Percentiles rank a stretch among this genome's conserved stretches.
Conservation (phyloP, 108 stramenopile genomes). For the Cylindrotheca closterium region DNA sequence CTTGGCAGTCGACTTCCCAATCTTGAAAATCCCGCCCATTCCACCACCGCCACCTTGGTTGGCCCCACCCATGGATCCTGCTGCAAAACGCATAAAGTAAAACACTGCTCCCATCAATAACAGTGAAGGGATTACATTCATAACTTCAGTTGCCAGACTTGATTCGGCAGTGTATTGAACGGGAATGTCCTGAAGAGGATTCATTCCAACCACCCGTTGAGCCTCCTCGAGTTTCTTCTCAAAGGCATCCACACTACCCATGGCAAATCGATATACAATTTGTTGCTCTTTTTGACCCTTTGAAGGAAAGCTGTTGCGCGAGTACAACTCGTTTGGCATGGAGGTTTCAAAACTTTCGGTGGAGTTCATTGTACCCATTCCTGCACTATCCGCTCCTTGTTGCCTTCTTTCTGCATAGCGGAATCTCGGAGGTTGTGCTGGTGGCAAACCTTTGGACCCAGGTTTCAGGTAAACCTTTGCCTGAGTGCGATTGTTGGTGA, state of each 20-base stretch:
- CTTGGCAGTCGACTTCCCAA: conserved; percentile 76
- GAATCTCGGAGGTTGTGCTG: conserved; percentile 20
- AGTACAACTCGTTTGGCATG: neutral
- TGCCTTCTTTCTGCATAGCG: conserved; percentile 22
- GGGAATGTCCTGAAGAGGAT: conserved; percentile 79
- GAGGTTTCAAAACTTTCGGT: conserved; percentile 11
- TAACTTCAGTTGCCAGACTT: conserved; percentile 70
- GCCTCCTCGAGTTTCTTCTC: conserved; percentile 94
- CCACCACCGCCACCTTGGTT: conserved; percentile 69
- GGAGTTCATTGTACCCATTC: conserved; percentile 1
- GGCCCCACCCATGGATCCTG: conserved; percentile 66
- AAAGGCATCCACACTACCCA: conserved; percentile 95
- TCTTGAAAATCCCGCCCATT: conserved; percentile 76
- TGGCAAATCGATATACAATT: conserved; percentile 88
- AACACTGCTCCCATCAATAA: conserved; percentile 79
- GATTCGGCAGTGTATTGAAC: conserved; percentile 94
- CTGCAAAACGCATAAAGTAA: conserved; percentile 72
- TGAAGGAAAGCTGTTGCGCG: neutral
- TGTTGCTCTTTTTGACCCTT: conserved; percentile 7
- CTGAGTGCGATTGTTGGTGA: conserved; percentile 81
- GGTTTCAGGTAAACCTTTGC: conserved; percentile 75
- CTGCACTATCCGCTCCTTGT: conserved; percentile 9
- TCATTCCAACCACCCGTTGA: conserved; percentile 84
- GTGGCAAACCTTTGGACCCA: conserved; percentile 37
- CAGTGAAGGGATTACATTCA: conserved; percentile 69